These are phyloP conservation scores for Aegilops speltoides DNA, from an alignment of 176 grass and related monocot genomes.

Conservation along the genomic window DNA sequence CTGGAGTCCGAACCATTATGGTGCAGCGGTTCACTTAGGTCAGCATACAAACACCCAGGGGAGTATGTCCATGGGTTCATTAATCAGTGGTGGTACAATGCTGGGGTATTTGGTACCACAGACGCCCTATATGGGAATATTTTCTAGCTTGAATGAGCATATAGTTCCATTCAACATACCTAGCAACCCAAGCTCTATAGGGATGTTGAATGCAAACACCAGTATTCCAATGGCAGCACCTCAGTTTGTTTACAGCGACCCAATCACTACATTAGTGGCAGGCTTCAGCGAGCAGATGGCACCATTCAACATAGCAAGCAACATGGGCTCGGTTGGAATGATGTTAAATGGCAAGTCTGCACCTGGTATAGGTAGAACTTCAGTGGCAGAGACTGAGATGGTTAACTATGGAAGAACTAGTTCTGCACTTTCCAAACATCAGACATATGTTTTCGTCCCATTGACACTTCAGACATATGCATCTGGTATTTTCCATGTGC, in stretches of 20 bases:
- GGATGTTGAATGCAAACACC: neutral
- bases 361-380: neutral
- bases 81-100: constrained; percentile 7
- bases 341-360: neutral
- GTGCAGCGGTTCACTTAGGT: constrained; percentile 11
- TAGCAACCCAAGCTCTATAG: neutral
- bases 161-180: neutral
- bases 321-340: neutral
- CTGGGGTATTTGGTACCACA: neutral
- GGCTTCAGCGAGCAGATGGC: neutral
- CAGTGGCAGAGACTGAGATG: constrained; percentile 2
- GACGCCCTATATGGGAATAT: neutral
- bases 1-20: neutral
- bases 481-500: neutral
- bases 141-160: constrained; percentile 1
- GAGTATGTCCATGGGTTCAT: constrained; percentile 9
- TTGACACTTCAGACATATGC: neutral
- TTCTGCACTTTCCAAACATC: constrained; percentile 15
- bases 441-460: neutral
- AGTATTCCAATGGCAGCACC: too few species aligned
- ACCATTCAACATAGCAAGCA: constrained; percentile 17
- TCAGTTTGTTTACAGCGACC: neutral
- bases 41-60: neutral
- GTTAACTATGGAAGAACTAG: constrained; percentile 16
- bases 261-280: neutral